phyloP scores from a whole-genome alignment of 345 rosid genomes.

The Populus pruinosa region DNA sequence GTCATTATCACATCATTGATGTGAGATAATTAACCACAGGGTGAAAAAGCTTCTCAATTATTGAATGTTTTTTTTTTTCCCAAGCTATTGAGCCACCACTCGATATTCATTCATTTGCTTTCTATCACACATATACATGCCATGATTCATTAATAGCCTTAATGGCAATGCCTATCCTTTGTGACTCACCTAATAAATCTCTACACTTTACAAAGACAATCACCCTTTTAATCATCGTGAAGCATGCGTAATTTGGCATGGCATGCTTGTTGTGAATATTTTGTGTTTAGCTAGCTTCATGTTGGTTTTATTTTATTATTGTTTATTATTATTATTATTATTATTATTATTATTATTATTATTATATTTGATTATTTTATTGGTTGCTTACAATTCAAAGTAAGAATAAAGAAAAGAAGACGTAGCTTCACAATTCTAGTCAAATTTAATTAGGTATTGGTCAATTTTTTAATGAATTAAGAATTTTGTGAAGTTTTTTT shows the following conservation, averaged over 20 bases:
- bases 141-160: not conserved
- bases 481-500: not conserved
- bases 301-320: not conserved
- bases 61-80: not conserved
- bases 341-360: too few relatives aligned
- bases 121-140: too few relatives aligned
- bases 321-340: not conserved
- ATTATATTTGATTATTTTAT: not conserved
- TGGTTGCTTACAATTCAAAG: not conserved
- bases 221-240: not conserved
- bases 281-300: not conserved
- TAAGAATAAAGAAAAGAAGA: not conserved
- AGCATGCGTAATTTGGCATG: not conserved
- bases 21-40: not conserved
- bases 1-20: not conserved
- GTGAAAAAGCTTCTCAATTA: not conserved
- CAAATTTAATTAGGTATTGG: not conserved
- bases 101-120: not conserved
- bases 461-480: not conserved
- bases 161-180: not conserved
- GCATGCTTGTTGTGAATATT: not conserved
- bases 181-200: not conserved
- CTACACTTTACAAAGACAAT: not conserved
- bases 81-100: too few relatives aligned
- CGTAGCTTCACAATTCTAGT: not conserved